These are phyloP conservation scores for Polysphondylium violaceum DNA, from an alignment of 78 protist genomes.

Conservation along the genomic window DNA sequence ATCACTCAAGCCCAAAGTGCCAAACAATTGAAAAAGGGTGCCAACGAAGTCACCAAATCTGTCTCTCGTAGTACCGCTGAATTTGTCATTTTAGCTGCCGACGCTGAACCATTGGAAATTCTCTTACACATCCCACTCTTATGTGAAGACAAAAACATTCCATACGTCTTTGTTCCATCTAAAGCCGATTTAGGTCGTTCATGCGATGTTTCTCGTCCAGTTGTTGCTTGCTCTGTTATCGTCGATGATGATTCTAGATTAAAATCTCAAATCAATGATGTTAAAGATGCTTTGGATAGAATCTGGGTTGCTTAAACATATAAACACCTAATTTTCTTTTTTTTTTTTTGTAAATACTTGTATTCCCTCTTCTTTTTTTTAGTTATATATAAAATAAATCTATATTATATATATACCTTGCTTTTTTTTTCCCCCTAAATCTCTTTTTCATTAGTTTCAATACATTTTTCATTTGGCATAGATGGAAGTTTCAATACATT, in stretches of 20 bases:
- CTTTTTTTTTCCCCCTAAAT: too few relatives aligned
- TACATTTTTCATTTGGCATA: too few relatives aligned
- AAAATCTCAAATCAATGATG: constrained; percentile 84
- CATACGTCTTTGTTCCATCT: constrained; percentile 98
- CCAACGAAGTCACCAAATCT: constrained; percentile 99
- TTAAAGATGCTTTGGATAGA: constrained; percentile 92
- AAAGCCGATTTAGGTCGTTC: constrained; percentile 98
- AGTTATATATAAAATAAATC: too few relatives aligned
- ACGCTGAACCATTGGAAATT: constrained; percentile 99
- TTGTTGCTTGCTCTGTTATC: constrained; percentile 94
- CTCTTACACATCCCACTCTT: constrained; percentile 99
- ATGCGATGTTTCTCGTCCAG: constrained; percentile 97
- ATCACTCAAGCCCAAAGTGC: constrained; percentile 93
- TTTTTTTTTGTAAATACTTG: too few relatives aligned
- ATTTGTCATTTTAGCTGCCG: constrained; percentile 98
- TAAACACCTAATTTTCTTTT: too few relatives aligned
- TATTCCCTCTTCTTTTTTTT: too few relatives aligned
- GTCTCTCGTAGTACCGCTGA: constrained; percentile 97
- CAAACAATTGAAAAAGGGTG: constrained; percentile 98
- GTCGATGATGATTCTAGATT: constrained; percentile 94
- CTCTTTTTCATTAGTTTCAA: too few relatives aligned
- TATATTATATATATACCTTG: too few relatives aligned
- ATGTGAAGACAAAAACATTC: constrained; percentile 99
- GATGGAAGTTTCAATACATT: too few relatives aligned
- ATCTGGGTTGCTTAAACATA: constrained; percentile 72